Base-by-base conservation (phyloP, 768 basidiomycete species). In the Termitomyces titanicus region DNA sequence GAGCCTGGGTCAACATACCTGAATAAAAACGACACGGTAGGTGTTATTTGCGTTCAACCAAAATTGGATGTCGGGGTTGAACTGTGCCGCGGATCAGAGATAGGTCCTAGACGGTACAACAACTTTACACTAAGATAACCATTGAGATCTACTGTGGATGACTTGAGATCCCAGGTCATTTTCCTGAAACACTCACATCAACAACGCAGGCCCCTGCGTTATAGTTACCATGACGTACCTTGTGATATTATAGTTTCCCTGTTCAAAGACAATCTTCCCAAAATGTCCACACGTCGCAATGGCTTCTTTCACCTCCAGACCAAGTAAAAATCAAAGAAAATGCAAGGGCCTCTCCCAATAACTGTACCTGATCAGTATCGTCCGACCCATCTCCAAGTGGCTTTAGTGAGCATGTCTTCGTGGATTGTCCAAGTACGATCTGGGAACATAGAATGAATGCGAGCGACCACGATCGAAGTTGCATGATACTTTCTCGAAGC, bases 21-120 rank as follows among this genome's bases (percentile, higher is more conserved):
- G 83, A 53, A 85, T 81, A 63, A 81, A 83, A 24, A 84, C 79
- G n/a, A 82, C 82, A 22, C 80, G 75, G 63, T 79, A 83, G 1
- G 83, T 85, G 60, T 79, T 81, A 42, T 71, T 70, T 35, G 76
- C 63, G 54, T 84, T 68, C 50, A 84, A 69, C 84, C 84, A 84
- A 60, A 72, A 83, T 45, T 81, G 64, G 35, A 83, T 72, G 61
- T 83, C 72, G 9, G 81, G 80, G 13, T 72, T 63, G 64, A 83
- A 84, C 82, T 84, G 49, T 3, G 38, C 10, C 18, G 10, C 25
- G n/a, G 24, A 22, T 38, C 11, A 18, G 12, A 9, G n/a, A 15
- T 11, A 22, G 34, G 46, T 17, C 13, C 7, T 2, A 37, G 22
- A 17, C 50, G 45, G 49, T 39, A 43, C 54, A 11, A 24, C 3